Base-by-base conservation (phyloP, 2,329 filamentous ascomycete genomes). In the Lachnum nothofagi region DNA sequence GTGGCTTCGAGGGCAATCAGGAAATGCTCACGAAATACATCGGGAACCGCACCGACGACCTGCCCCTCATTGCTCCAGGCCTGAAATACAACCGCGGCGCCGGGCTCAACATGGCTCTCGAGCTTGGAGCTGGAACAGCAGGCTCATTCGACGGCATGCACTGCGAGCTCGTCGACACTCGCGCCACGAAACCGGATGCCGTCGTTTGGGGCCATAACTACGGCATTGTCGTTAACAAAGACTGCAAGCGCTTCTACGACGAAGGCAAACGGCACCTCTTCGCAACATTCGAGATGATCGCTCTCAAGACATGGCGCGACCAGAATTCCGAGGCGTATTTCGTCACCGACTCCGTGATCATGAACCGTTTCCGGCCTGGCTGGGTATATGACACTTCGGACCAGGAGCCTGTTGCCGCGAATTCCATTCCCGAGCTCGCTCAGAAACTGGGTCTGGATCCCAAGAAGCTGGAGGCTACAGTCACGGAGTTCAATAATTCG, bases 361-460 rank as follows among this genome's bases (percentile, higher is more conserved):
- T 70, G 68, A 60, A 70, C 31, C 60, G 64, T 3, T 71, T 71
- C 63, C 62, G 67, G 23, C 68, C 68, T 12, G 65, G 65, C 39
- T 71, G 68, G 69, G 70, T 70, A 3, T 71, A 68, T 43, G 68
- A 71, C 17, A 71, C 69, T 2, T 70, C 69, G 2, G 68, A 71
- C 45, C 56, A 67, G 29, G 67, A 68, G 38, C 70, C 68, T 5
- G 66, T 68, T 52, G 60, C 67, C 44, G 66, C 65, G 8, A 63
- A 70, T 34, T 68, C 67, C 3, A 71, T 70, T 42, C 62, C 63
- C 38, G 68, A 67, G 16, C 59, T 70, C 34, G 69, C 68, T 0
- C 52, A 64, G 39, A 70, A 69, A 51, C 60, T 71, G n/a, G 62
- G 63, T 5, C 49, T 70, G 12, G 60, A 70, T 48, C 60, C 67